These are phyloP conservation scores for Tanozyma kutaoensis DNA, from an alignment of 805 yeast genomes.

Conservation along the genomic window DNA sequence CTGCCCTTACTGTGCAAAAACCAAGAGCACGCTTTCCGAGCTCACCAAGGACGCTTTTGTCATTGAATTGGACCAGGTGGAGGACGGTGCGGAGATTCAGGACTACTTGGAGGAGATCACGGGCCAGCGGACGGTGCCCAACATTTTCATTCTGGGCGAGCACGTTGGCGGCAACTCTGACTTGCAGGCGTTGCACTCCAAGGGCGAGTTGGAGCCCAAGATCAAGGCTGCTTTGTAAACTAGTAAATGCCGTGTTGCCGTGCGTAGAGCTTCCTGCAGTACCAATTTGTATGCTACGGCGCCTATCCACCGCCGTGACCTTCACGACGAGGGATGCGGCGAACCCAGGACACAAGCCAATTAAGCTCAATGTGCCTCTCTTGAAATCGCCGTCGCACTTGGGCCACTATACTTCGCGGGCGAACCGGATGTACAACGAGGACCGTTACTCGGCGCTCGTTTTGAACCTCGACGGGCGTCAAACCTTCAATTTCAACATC, in stretches of 20 bases:
- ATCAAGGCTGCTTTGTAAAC: slow-evolving; percentile 24
- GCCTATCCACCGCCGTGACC: too few relatives aligned
- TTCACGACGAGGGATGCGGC: too few relatives aligned
- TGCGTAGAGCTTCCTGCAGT: too few relatives aligned
- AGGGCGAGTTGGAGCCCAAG: slow-evolving; percentile 41
- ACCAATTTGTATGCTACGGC: too few relatives aligned
- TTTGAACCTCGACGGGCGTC: slow-evolving; percentile 16
- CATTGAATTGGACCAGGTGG: slow-evolving; percentile 13
- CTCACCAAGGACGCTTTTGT: slow-evolving; percentile 30
- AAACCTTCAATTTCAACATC: slow-evolving; percentile 50
- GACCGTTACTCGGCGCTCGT: slow-evolving; percentile 65
- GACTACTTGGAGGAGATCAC: slow-evolving; percentile 37
- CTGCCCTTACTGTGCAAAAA: slow-evolving; percentile 29
- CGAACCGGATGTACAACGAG: slow-evolving; percentile 68
- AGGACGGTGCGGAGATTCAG: slow-evolving; percentile 16
- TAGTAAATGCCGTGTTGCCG: too few relatives aligned
- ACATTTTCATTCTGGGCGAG: slow-evolving; percentile 77
- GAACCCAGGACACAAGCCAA: slow-evolving; percentile 7
- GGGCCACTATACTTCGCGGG: slow-evolving; percentile 71
- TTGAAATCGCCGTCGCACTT: slow-evolving; percentile 56
- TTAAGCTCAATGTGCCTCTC: slow-evolving; percentile 37
- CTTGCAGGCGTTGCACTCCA: slow-evolving; percentile 54
- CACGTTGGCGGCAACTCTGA: slow-evolving; percentile 96
- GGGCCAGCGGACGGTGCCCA: slow-evolving; percentile 91
- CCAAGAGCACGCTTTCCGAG: slow-evolving; percentile 30